Evolutionary conservation across 495 filamentous ascomycete species (phyloP).

Genomic region (Letharia lupina): DNA sequence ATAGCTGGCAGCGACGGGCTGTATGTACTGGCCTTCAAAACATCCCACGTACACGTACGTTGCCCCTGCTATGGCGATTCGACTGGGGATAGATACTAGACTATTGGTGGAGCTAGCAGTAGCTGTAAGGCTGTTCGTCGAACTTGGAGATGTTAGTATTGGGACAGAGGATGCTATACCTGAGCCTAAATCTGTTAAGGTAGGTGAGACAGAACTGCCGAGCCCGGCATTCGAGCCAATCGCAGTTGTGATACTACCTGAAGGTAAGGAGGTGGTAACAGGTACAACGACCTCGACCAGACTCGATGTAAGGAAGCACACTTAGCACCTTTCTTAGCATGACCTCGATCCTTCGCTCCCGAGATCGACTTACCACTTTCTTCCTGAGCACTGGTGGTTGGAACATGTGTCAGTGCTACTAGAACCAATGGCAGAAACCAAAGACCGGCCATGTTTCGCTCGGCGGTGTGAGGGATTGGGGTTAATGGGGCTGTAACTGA

Average conservation of each 20-base stretch:
- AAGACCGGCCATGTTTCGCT: not conserved
- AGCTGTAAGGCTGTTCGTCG: not conserved
- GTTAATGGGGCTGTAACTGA: not conserved
- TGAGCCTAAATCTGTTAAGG: not conserved
- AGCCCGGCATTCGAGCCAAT: not conserved
- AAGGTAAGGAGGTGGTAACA: not conserved
- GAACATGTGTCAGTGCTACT: not conserved
- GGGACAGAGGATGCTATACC: not conserved
- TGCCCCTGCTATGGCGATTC: not conserved
- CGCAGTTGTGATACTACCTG: not conserved
- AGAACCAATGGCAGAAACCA: not conserved
- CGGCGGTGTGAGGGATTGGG: not conserved
- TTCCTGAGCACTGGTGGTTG: not conserved
- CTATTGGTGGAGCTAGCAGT: not conserved
- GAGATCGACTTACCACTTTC: not conserved
- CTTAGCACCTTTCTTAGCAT: not conserved
- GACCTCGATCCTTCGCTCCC: too few species aligned
- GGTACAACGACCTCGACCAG: not conserved
- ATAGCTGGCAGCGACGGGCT: not conserved
- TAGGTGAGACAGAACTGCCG: not conserved
- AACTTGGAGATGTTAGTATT: not conserved
- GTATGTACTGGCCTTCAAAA: slow-evolving; percentile 1
- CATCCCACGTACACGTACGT: not conserved
- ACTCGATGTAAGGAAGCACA: not conserved
- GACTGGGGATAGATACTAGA: not conserved